These are phyloP conservation scores for Phytopythium mirpurense DNA, from an alignment of 352 stramenopile genomes.

Conservation along the genomic window DNA sequence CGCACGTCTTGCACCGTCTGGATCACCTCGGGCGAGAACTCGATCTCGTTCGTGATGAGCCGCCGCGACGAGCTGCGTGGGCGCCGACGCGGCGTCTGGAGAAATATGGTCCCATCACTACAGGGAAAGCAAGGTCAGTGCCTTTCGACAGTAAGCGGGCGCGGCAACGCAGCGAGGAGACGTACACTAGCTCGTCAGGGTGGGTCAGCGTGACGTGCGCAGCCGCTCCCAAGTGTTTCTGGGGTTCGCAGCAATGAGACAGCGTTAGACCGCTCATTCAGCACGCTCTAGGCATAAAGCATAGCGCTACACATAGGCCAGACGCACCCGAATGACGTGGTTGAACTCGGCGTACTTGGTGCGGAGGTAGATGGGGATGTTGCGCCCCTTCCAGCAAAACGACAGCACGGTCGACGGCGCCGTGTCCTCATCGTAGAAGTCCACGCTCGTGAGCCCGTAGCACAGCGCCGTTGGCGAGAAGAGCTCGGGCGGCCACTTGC, in stretches of 20 bases:
- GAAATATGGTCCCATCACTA: slow-evolving; percentile 60
- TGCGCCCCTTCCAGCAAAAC: slow-evolving; percentile 88
- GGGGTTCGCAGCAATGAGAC: background rate
- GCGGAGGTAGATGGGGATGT: slow-evolving; percentile 76
- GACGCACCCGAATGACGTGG: slow-evolving; percentile 74
- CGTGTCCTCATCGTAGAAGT: slow-evolving; percentile 59
- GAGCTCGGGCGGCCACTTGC: slow-evolving; percentile 69
- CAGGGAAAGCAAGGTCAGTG: background rate
- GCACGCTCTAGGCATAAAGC: too few species aligned
- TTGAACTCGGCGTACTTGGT: slow-evolving; percentile 89
- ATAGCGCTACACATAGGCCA: background rate
- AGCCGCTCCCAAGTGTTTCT: slow-evolving; percentile 82
- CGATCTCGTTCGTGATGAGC: slow-evolving; percentile 79
- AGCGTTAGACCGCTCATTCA: too few species aligned
- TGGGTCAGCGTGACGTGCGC: slow-evolving; percentile 71
- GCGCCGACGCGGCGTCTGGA: slow-evolving; percentile 52
- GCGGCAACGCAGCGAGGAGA: background rate
- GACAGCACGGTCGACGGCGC: slow-evolving; percentile 71
- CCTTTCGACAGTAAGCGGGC: background rate
- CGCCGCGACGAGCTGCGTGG: slow-evolving; percentile 63
- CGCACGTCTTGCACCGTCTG: slow-evolving; percentile 76
- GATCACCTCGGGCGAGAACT: slow-evolving; percentile 68
- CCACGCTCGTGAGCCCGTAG: slow-evolving; percentile 73
- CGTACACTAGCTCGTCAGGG: slow-evolving; percentile 74
- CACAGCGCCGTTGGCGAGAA: slow-evolving; percentile 76